Base-by-base conservation (phyloP, 495 filamentous ascomycete species). In the Sordaria brevicollis region DNA sequence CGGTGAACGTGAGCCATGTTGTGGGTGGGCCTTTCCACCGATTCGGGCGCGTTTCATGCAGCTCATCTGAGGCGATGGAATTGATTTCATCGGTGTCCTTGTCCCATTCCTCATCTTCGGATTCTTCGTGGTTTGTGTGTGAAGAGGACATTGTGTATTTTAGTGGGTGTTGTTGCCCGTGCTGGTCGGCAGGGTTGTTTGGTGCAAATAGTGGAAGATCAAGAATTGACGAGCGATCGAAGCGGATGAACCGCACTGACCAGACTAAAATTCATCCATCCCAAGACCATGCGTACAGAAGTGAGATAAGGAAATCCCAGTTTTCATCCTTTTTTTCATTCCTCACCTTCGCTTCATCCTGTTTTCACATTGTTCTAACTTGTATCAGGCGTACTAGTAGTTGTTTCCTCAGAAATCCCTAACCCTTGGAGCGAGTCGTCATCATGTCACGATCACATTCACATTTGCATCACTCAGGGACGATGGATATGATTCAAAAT, bases 1-100 rank as follows among this genome's bases (percentile, higher is more conserved):
- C 79, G 11, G 89, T 94, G 67, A 86, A 78, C 2, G 74, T 74
- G 41, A 78, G 76, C 89, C 91, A 96, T 36, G 88, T 89, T 35
- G 82, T 82, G 19, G 83, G 70, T 1, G 80, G 71, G 7, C 92
- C 92, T 7, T 54, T 75, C 84, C 84, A 87, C 65, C 80, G 78
- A 72, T 86, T 87, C 10, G 84, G 81, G 5, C 82, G 78, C 19
- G 76, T 76, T 13, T 79, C 78, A 68, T 77, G 71, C 21, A 81
- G 76, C 31, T 79, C 78, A 7, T 78, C 75, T 35, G 76, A 76
- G 8, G 71, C 74, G 35, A 74, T 69, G 1, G 77, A 81, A 21
- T 69, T 69, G 29, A 77, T 75, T 33, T 76, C 74, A 36, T 71
- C 73, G 11, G 72, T 71, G 65, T 72, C 71, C 19, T 68, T 69